Conservation (phyloP, 768 basidiomycete species). For the Xerocomus potaroensis region DNA sequence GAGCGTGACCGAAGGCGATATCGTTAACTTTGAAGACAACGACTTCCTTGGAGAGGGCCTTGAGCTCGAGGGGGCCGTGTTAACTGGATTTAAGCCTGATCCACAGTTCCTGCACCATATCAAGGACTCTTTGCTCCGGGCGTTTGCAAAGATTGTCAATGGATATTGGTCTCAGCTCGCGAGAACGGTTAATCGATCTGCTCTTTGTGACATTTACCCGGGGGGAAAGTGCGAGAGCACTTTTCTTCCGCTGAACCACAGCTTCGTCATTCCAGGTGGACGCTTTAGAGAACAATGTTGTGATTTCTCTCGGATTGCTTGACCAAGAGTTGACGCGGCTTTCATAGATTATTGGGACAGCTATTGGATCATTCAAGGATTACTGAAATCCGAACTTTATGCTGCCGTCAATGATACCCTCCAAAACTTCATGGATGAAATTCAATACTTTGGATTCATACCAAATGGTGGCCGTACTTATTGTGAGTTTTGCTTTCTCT, state of each 20-base stretch:
- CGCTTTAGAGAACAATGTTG: constrained; percentile 85
- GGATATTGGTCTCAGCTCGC: constrained; percentile 82
- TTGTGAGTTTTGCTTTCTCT: constrained; percentile 43
- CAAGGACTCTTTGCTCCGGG: constrained; percentile 60
- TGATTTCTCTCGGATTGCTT: constrained; percentile 19
- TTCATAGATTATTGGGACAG: constrained; percentile 57
- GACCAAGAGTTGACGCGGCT: neutral
- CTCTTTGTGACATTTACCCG: constrained; percentile 50
- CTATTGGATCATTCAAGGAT: constrained; percentile 85
- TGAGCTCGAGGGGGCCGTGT: constrained; percentile 62
- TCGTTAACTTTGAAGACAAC: constrained; percentile 65
- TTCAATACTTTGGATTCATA: constrained; percentile 81
- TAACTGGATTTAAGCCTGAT: constrained; percentile 56
- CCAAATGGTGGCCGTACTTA: constrained; percentile 94
- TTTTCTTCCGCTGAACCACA: constrained; percentile 86
- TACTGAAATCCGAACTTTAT: constrained; percentile 76
- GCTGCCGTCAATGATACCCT: constrained; percentile 71
- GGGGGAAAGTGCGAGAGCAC: constrained; percentile 69
- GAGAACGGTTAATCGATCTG: constrained; percentile 65
- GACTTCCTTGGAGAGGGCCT: constrained; percentile 84
- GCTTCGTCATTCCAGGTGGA: constrained; percentile 85
- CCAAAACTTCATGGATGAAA: constrained; percentile 94
- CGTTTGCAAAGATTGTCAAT: constrained; percentile 77
- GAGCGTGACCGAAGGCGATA: constrained; percentile 53
- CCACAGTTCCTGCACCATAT: constrained; percentile 73